Conservation (phyloP, 1,284 basidiomycete genomes). For the Volvariella volvacea region DNA sequence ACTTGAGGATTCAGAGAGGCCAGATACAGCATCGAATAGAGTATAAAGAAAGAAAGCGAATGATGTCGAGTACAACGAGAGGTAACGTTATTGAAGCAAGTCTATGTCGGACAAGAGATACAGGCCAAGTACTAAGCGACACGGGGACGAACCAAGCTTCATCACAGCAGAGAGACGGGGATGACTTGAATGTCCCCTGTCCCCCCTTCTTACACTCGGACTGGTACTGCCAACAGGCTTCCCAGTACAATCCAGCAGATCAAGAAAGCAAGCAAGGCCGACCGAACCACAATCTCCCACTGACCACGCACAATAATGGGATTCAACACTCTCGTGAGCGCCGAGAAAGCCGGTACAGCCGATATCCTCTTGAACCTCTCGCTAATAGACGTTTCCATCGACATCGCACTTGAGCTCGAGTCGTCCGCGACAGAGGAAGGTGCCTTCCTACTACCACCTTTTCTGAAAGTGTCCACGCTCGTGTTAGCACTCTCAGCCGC, state of each 20-base stretch:
- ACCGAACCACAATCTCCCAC: slow-evolving; percentile 61
- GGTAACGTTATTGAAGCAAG: too few species aligned
- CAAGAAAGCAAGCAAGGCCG: slow-evolving; percentile 26
- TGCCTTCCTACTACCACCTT: too few species aligned
- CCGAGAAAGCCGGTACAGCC: slow-evolving; percentile 61
- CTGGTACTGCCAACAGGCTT: slow-evolving; percentile 25
- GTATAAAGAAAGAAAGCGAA: too few species aligned
- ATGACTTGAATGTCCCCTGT: too few species aligned
- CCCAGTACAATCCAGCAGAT: slow-evolving; percentile 30
- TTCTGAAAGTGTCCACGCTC: background rate
- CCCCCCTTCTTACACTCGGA: background rate
- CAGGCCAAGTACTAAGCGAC: too few species aligned
- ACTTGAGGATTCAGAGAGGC: too few species aligned
- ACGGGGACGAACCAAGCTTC: too few species aligned
- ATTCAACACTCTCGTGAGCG: slow-evolving; percentile 58
- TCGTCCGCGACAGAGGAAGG: background rate
- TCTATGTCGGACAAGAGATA: too few species aligned
- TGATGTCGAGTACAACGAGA: too few species aligned
- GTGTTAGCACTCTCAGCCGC: background rate
- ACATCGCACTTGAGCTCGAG: slow-evolving; percentile 5
- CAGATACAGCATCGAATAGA: too few species aligned
- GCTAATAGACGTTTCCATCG: slow-evolving; percentile 19
- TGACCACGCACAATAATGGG: slow-evolving; percentile 69
- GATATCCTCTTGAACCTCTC: slow-evolving; percentile 41
- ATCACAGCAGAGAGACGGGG: too few species aligned